Percentiles rank a stretch among this genome's conserved stretches.
phyloP scores from a whole-genome alignment of 352 stramenopile species.

The Halophytophthora batemanensis region DNA sequence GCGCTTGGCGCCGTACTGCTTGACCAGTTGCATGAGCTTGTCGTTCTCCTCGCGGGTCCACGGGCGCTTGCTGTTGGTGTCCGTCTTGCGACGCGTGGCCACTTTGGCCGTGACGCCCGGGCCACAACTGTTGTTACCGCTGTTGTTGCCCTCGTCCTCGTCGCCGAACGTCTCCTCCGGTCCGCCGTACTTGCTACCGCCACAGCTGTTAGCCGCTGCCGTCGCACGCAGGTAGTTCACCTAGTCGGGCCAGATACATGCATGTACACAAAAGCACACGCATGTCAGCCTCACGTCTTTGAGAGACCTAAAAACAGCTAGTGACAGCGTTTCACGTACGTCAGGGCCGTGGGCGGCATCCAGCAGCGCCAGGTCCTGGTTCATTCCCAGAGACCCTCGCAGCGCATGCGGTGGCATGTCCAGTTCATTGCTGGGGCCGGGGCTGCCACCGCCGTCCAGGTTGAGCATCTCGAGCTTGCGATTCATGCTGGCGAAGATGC shows the following conservation, averaged over 20 bases:
- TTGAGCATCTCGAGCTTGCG: slow-evolving; percentile 73
- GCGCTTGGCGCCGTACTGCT: slow-evolving; percentile 86
- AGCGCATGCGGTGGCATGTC: slow-evolving; percentile 2
- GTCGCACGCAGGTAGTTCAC: slow-evolving; percentile 32
- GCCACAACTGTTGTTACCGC: slow-evolving; percentile 10
- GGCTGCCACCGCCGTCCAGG: slow-evolving; percentile 19
- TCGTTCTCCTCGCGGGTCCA: slow-evolving; percentile 89
- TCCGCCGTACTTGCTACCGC: slow-evolving; percentile 36
- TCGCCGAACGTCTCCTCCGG: slow-evolving; percentile 63
- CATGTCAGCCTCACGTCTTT: neutral
- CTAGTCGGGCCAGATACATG: slow-evolving; percentile 6
- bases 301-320: slow-evolving; percentile 4
- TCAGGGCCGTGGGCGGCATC: slow-evolving; percentile 22
- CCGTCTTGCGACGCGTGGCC: slow-evolving; percentile 42
- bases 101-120: slow-evolving; percentile 8
- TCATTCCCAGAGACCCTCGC: slow-evolving; percentile 7
- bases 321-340: slow-evolving; percentile 18
- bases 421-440: neutral
- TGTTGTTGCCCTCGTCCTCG: slow-evolving; percentile 62
- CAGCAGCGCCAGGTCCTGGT: slow-evolving; percentile 47
- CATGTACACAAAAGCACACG: neutral
- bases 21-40: slow-evolving; percentile 86
- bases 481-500: slow-evolving; percentile 40
- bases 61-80: slow-evolving; percentile 84
- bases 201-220: slow-evolving; percentile 16